These are phyloP conservation scores for Scedosporium boydii DNA, from an alignment of 2,329 filamentous ascomycete genomes.

Conservation along the genomic window DNA sequence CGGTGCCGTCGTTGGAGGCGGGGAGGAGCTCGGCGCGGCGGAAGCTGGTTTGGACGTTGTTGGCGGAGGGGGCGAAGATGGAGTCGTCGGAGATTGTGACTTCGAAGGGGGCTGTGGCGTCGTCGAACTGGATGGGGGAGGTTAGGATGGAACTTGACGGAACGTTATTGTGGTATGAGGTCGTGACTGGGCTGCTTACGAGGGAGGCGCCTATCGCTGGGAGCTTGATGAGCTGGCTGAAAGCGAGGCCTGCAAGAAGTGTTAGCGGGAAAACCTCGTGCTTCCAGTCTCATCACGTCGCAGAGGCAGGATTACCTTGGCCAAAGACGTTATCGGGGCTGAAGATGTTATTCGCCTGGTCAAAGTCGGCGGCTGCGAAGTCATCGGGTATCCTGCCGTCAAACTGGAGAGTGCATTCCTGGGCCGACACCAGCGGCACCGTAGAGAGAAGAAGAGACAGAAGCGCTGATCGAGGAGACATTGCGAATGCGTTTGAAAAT, in stretches of 20 bases:
- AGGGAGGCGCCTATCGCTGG: constrained; percentile 29
- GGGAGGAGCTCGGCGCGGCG: constrained; percentile 49
- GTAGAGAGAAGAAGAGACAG: constrained; percentile 1
- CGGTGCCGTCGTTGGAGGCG: constrained; percentile 37
- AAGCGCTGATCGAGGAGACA: constrained; percentile 14
- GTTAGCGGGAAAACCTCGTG: background rate
- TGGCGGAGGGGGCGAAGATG: constrained; percentile 43
- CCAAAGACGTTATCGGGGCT: constrained; percentile 44
- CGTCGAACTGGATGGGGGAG: constrained; percentile 27
- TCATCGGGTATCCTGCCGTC: constrained; percentile 34
- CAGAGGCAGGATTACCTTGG: constrained; percentile 19
- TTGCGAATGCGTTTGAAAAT: constrained; percentile 18
- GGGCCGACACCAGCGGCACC: constrained; percentile 6
- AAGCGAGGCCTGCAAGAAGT: constrained; percentile 29
- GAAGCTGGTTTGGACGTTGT: constrained; percentile 47
- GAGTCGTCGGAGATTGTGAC: constrained; percentile 48
- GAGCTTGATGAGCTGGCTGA: constrained; percentile 40
- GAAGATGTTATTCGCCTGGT: constrained; percentile 33
- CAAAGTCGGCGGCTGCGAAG: constrained; percentile 29
- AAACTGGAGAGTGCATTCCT: constrained; percentile 18
- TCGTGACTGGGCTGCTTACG: constrained; percentile 17
- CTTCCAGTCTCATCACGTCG: no score
- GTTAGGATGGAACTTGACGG: no score
- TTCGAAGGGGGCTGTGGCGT: constrained; percentile 34
- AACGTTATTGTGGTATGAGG: no score